Conservation (phyloP, 1,284 basidiomycete species). For the Cryptococcus sp. region DNA sequence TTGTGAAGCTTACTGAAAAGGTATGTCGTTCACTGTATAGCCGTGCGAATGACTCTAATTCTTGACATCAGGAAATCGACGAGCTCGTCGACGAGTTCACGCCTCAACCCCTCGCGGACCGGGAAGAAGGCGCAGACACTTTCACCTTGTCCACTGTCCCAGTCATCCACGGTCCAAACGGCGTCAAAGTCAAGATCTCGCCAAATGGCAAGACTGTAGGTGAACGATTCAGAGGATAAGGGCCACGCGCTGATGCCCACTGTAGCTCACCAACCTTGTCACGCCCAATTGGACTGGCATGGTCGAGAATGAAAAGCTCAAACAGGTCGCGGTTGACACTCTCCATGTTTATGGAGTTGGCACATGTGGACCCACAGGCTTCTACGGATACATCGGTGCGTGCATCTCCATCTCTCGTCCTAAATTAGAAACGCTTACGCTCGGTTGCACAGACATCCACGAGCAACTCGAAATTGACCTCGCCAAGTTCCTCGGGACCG, state of each 20-base stretch:
- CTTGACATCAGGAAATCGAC: conserved; percentile 76
- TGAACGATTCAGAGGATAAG: neutral
- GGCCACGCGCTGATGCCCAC: conserved; percentile 1
- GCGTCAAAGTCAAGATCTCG: conserved; percentile 77
- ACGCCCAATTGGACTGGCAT: conserved; percentile 93
- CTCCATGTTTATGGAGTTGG: conserved; percentile 93
- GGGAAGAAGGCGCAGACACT: conserved; percentile 63
- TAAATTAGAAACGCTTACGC: neutral
- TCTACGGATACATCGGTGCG: conserved; percentile 92
- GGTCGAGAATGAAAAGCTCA: conserved; percentile 83
- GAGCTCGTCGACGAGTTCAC: conserved; percentile 95
- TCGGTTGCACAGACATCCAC: conserved; percentile 74
- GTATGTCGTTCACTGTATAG: conserved; percentile 55
- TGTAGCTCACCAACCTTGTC: conserved; percentile 72
- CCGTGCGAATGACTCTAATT: neutral
- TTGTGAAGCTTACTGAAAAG: conserved; percentile 87
- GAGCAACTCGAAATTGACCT: conserved; percentile 85
- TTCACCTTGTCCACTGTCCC: conserved; percentile 74
- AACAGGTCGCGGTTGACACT: conserved; percentile 79
- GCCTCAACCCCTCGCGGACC: conserved; percentile 75
- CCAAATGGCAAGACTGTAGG: conserved; percentile 70
- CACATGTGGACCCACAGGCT: conserved; percentile 94
- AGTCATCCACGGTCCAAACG: conserved; percentile 75
- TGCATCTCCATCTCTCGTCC: conserved; percentile 6
- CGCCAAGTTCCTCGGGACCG: conserved; percentile 85